Evolutionary conservation across 257 asterid species (phyloP).

Genomic region (Penstemon newberryi): DNA sequence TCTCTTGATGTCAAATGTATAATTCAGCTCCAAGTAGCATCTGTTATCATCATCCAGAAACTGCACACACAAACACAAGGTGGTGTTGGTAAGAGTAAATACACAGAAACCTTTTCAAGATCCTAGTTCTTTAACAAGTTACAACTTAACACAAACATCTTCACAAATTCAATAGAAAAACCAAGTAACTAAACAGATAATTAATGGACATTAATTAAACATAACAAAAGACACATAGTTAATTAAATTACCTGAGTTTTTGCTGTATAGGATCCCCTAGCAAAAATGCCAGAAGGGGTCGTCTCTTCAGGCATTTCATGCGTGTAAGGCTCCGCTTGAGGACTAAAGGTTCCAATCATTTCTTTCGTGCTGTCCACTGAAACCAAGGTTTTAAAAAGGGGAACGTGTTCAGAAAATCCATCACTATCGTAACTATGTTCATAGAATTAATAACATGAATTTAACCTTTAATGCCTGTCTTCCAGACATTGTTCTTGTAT

Average conservation of each 20-base stretch:
- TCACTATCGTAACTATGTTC: too few species aligned
- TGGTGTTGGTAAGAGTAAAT: background rate
- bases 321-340: slow-evolving; percentile 45
- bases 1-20: slow-evolving; percentile 88
- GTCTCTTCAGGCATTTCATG: slow-evolving; percentile 54
- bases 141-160: background rate
- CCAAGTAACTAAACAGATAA: background rate
- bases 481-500: slow-evolving; percentile 73
- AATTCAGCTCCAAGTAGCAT: slow-evolving; percentile 96
- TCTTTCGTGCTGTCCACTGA: slow-evolving; percentile 50
- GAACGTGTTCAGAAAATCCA: too few species aligned
- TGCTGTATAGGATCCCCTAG: slow-evolving; percentile 51
- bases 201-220: background rate
- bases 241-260: slow-evolving; percentile 37
- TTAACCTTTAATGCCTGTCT: slow-evolving; percentile 70
- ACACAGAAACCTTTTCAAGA: background rate
- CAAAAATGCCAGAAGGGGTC: slow-evolving; percentile 56
- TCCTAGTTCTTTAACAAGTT: background rate
- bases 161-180: background rate
- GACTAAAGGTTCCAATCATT: slow-evolving; percentile 56
- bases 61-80: slow-evolving; percentile 36
- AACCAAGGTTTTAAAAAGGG: background rate
- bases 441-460: background rate
- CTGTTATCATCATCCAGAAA: slow-evolving; percentile 87
- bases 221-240: too few species aligned